Percentiles rank a stretch among this genome's conserved stretches.
Conservation (phyloP, 768 basidiomycete species). For the Lentinus tigrinus region DNA sequence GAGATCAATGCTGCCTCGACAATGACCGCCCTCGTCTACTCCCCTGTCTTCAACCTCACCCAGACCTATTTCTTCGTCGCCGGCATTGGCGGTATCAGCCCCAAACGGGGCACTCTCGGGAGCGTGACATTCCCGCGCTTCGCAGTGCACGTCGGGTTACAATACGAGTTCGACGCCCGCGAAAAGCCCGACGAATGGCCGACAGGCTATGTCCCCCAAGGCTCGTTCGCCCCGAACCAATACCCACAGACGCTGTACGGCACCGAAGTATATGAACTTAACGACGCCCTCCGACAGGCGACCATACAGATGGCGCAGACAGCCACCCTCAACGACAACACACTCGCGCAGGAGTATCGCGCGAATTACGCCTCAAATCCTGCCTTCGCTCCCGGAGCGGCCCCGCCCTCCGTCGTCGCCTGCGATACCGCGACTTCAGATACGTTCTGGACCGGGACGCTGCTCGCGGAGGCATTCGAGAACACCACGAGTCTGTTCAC, state of each 20-base stretch:
- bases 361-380: conserved; percentile 25
- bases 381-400: conserved; percentile 30
- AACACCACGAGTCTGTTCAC: conserved; percentile 38
- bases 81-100: conserved; percentile 42
- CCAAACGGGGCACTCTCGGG: conserved; percentile 37
- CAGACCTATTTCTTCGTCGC: conserved; percentile 42
- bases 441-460: conserved; percentile 34
- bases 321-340: conserved; percentile 35
- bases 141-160: conserved; percentile 37
- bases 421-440: conserved; percentile 40
- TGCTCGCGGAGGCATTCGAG: conserved; percentile 37
- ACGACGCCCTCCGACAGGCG: conserved; percentile 36
- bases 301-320: conserved; percentile 29
- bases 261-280: conserved; percentile 47
- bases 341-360: conserved; percentile 32
- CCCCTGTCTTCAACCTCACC: conserved; percentile 35
- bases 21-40: conserved; percentile 33
- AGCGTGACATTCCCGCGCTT: conserved; percentile 38
- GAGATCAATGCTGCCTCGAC: conserved; percentile 43
- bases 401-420: conserved; percentile 33
- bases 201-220: conserved; percentile 38
- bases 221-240: conserved; percentile 27
- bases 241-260: conserved; percentile 34
- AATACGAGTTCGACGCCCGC: conserved; percentile 43
- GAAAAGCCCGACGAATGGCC: conserved; percentile 37